phyloP scores from a whole-genome alignment of 441 rosid genomes.

The Omphalea diandra region DNA sequence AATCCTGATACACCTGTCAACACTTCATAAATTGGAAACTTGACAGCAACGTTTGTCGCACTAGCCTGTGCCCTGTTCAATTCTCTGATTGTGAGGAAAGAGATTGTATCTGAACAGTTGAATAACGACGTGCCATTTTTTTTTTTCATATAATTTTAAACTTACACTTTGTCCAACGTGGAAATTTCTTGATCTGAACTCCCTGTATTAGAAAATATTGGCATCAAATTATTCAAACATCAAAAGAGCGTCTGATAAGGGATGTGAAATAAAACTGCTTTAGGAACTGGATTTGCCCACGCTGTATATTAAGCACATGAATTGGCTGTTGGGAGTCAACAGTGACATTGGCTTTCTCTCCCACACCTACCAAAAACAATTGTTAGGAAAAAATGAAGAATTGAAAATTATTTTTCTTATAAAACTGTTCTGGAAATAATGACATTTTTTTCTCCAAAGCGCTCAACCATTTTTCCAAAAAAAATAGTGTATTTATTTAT shows the following conservation, averaged over 20 bases:
- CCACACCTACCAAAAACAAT: too few species aligned
- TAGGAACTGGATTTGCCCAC: too few species aligned
- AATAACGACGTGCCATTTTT: slow-evolving; percentile 7
- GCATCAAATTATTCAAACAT: neutral
- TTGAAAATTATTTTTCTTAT: too few species aligned
- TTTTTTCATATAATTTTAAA: slow-evolving; percentile 10
- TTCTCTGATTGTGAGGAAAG: slow-evolving; percentile 11
- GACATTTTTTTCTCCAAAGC: too few species aligned
- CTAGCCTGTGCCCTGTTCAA: neutral
- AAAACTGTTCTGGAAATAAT: too few species aligned
- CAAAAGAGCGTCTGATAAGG: neutral
- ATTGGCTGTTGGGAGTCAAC: too few species aligned
- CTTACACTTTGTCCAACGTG: neutral
- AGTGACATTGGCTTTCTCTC: too few species aligned
- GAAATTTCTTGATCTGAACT: neutral
- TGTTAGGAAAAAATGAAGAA: too few species aligned
- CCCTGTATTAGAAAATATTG: neutral
- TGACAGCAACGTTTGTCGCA: neutral
- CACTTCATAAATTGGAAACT: slow-evolving; percentile 25
- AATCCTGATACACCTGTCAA: slow-evolving; percentile 61
- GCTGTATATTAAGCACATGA: too few species aligned
- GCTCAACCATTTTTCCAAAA: too few species aligned
- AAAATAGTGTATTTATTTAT: too few species aligned
- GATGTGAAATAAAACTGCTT: neutral
- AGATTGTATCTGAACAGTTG: slow-evolving; percentile 8